A percentile compares a stretch with the other conserved stretches of the same genome.
phyloP scores from a whole-genome alignment of 768 basidiomycete genomes.

The Boletus vermiculosoides region DNA sequence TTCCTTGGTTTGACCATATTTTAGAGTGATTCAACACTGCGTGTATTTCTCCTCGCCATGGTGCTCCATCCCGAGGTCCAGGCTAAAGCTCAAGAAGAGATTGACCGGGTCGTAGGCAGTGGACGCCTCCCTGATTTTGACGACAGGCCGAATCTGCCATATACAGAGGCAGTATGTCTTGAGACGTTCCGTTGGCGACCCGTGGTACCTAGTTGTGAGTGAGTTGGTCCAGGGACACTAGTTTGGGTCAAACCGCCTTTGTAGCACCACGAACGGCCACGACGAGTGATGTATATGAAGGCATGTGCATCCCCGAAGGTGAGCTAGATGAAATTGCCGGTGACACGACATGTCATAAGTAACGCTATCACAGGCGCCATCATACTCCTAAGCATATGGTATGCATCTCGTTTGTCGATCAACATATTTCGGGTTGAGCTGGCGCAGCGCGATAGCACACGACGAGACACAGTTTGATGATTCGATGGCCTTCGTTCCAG shows the following conservation, averaged over 20 bases:
- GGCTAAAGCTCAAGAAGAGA: slow-evolving; percentile 31
- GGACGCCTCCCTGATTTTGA: slow-evolving; percentile 29
- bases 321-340: not conserved
- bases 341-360: not conserved
- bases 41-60: slow-evolving; percentile 36
- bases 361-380: slow-evolving; percentile 12
- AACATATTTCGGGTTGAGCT: slow-evolving; percentile 1
- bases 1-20: not conserved
- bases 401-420: not conserved
- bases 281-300: slow-evolving; percentile 28
- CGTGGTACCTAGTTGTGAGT: slow-evolving; percentile 28
- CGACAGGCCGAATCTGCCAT: slow-evolving; percentile 31
- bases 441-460: slow-evolving; percentile 44
- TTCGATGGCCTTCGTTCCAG: slow-evolving; percentile 52
- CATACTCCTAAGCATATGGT: slow-evolving; percentile 28
- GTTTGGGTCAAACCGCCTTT: not conserved
- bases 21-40: slow-evolving; percentile 17
- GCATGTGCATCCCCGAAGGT: slow-evolving; percentile 33
- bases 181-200: slow-evolving; percentile 36
- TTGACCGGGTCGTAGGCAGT: slow-evolving; percentile 32
- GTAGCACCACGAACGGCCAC: slow-evolving; percentile 24
- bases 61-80: slow-evolving; percentile 33
- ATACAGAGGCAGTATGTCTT: slow-evolving; percentile 29
- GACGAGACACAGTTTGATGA: slow-evolving; percentile 52
- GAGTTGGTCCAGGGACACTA: not conserved